Percentiles rank a stretch among this genome's conserved stretches.
phyloP scores from a whole-genome alignment of 768 basidiomycete species.

The Boletus rufocinnamomeus region DNA sequence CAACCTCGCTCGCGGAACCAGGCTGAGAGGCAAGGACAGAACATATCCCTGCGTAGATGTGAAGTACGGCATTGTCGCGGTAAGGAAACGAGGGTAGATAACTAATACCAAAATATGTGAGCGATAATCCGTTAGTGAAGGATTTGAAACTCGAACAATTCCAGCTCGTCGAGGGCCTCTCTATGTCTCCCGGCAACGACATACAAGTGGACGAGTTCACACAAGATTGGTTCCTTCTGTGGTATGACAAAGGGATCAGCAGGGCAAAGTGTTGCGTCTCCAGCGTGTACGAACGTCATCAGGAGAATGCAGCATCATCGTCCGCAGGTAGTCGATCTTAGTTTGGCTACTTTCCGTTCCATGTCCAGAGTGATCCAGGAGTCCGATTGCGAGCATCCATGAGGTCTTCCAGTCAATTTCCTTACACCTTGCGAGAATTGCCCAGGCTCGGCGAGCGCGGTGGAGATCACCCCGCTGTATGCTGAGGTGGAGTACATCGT shows the following conservation, averaged over 20 bases:
- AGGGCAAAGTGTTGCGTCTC: constrained; percentile 2
- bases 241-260: constrained; percentile 13
- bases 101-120: constrained; percentile 40
- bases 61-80: constrained; percentile 76
- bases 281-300: constrained; percentile 53
- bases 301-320: constrained; percentile 70
- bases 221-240: constrained; percentile 74
- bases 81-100: constrained; percentile 89
- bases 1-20: constrained; percentile 5
- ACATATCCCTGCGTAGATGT: constrained; percentile 81
- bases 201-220: constrained; percentile 71
- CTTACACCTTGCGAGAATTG: constrained; percentile 72
- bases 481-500: constrained; percentile 71
- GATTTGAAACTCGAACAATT: constrained; percentile 57
- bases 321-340: constrained; percentile 60
- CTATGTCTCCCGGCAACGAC: constrained; percentile 57
- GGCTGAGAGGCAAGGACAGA: constrained; percentile 62
- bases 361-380: constrained; percentile 45
- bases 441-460: constrained; percentile 71
- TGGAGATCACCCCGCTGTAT: constrained; percentile 65
- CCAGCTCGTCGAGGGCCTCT: constrained; percentile 82
- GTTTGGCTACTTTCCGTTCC: constrained; percentile 34
- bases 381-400: constrained; percentile 67
- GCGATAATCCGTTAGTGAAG: background rate
- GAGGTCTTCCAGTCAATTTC: constrained; percentile 74